These are phyloP conservation scores for Claviceps arundinis DNA, from an alignment of 2,329 filamentous ascomycete species.

Conservation along the genomic window DNA sequence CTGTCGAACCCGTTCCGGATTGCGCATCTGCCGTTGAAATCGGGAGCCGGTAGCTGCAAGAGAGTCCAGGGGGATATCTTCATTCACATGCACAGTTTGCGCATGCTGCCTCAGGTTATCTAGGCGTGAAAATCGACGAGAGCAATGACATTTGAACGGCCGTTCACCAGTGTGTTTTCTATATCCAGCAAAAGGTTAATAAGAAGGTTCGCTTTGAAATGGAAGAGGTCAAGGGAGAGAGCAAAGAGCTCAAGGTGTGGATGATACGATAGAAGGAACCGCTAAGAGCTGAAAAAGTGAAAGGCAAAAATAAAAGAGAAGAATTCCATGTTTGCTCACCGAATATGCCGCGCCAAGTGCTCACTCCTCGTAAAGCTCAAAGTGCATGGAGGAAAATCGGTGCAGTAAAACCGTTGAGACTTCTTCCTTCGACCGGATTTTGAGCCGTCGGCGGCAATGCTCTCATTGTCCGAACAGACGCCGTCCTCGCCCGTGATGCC, in stretches of 20 bases:
- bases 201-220: neutral
- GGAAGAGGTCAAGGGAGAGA: neutral
- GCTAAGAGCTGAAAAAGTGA: neutral
- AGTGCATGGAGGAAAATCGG: constrained; percentile 84
- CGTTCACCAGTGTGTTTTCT: constrained; percentile 97
- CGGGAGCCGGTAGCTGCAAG: constrained; percentile 83
- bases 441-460: constrained; percentile 48
- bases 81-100: constrained; percentile 93
- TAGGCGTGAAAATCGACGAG: constrained; percentile 78
- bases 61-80: constrained; percentile 89
- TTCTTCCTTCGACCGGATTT: constrained; percentile 88
- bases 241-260: neutral
- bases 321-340: constrained; percentile 33
- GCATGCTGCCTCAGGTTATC: constrained; percentile 96
- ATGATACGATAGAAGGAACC: neutral
- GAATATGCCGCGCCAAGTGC: constrained; percentile 86
- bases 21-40: constrained; percentile 84
- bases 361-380: constrained; percentile 93
- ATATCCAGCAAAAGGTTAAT: neutral
- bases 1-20: constrained; percentile 61
- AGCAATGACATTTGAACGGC: constrained; percentile 93
- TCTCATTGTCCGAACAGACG: constrained; percentile 50
- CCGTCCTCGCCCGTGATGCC: constrained; percentile 31
- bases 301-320: neutral
- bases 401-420: constrained; percentile 91